Evolutionary conservation across 169 alveolate genomes (phyloP).

Genomic region (Besnoitia besnoiti): DNA sequence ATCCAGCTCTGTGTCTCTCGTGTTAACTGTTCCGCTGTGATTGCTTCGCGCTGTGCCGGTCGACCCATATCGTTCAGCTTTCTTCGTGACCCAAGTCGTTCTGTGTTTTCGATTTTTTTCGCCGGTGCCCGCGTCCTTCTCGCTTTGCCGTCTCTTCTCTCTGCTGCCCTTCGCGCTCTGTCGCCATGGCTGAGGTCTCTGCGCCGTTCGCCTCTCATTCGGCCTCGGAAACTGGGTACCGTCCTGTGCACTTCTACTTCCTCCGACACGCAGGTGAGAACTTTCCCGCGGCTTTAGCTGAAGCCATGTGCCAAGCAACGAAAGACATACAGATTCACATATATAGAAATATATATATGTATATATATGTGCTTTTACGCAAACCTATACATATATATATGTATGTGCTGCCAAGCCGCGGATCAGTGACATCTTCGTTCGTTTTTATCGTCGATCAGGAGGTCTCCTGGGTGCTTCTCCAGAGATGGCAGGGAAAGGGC

Average conservation of each 20-base stretch:
- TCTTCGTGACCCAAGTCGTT: not conserved
- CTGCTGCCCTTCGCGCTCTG: not conserved
- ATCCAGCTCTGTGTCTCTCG: not conserved
- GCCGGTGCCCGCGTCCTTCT: too few relatives aligned
- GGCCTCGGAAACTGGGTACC: not conserved
- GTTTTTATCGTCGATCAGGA: too few relatives aligned
- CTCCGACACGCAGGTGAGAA: not conserved
- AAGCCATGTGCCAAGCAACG: not conserved
- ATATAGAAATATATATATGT: too few relatives aligned
- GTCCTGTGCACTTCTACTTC: not conserved
- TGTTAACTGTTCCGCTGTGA: not conserved
- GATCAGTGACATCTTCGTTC: too few relatives aligned
- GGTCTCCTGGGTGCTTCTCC: too few relatives aligned
- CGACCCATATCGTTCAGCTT: not conserved
- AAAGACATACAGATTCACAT: too few relatives aligned
- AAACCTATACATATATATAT: too few relatives aligned
- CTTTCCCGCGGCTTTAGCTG: not conserved
- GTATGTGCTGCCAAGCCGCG: too few relatives aligned
- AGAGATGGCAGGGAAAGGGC: too few relatives aligned
- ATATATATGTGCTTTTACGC: too few relatives aligned
- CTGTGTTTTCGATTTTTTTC: not conserved
- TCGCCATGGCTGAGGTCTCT: not conserved
- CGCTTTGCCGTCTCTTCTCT: not conserved
- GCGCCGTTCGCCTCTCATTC: not conserved
- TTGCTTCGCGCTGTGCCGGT: not conserved